phyloP scores from a whole-genome alignment of 345 rosid species.

The Gossypium mustelinum region DNA sequence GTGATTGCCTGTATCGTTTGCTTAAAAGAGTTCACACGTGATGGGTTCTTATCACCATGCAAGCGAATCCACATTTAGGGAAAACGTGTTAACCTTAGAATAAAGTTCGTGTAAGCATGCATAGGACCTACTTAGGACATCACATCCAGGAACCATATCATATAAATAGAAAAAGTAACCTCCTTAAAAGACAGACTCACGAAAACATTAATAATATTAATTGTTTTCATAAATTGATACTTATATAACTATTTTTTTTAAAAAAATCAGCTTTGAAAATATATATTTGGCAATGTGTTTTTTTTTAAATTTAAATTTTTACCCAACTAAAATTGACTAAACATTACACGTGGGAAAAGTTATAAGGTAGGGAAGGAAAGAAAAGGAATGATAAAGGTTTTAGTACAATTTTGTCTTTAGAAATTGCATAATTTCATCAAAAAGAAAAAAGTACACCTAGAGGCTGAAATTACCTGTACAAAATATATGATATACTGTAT shows the following conservation, averaged over 20 bases:
- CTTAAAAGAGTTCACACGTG: too few relatives aligned
- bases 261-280: neutral
- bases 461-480: neutral
- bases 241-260: too few relatives aligned
- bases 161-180: too few relatives aligned
- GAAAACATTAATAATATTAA: too few relatives aligned
- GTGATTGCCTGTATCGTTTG: too few relatives aligned
- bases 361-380: neutral
- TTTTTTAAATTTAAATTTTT: neutral
- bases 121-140: accelerated
- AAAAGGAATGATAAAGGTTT: neutral
- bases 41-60: too few relatives aligned
- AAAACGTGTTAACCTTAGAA: too few relatives aligned
- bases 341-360: slow-evolving; percentile 30
- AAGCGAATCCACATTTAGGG: too few relatives aligned
- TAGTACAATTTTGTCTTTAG: slow-evolving; percentile 10
- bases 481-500: neutral
- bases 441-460: neutral
- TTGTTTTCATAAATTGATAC: too few relatives aligned
- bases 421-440: neutral
- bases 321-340: slow-evolving; percentile 20
- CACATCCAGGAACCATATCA: too few relatives aligned
- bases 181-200: too few relatives aligned
- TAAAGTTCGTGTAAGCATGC: accelerated
- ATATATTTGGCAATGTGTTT: neutral